A percentile compares a stretch with the other conserved stretches of the same genome.
These are phyloP conservation scores for Hemisphaericaspora xylanilytica DNA, from an alignment of 1,139 yeast species.

Conservation along the genomic window DNA sequence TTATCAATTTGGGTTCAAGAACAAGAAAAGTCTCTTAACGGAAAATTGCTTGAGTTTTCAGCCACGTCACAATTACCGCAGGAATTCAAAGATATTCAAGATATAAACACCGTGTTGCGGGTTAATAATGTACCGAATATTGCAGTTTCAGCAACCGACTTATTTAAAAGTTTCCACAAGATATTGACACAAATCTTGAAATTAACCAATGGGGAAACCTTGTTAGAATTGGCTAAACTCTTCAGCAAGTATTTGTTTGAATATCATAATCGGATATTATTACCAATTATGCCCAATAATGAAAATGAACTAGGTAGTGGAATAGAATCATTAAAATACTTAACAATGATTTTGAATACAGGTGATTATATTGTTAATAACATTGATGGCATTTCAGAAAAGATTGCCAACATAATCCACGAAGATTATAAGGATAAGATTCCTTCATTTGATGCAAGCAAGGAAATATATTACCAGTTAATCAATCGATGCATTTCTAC, in stretches of 20 bases:
- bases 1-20: constrained; percentile 83
- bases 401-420: constrained; percentile 49
- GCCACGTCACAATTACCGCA: constrained; percentile 45
- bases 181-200: constrained; percentile 73
- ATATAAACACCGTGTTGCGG: constrained; percentile 33
- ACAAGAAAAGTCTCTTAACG: constrained; percentile 64
- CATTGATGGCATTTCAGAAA: constrained; percentile 70
- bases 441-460: constrained; percentile 51
- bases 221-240: constrained; percentile 59
- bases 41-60: constrained; percentile 61
- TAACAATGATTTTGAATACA: constrained; percentile 77
- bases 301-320: constrained; percentile 18
- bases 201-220: constrained; percentile 65
- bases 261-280: constrained; percentile 61
- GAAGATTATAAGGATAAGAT: constrained; percentile 31
- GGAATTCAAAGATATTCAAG: constrained; percentile 31
- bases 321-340: constrained; percentile 60
- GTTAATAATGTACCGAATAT: constrained; percentile 55
- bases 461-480: constrained; percentile 55
- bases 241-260: constrained; percentile 67
- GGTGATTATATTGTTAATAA: constrained; percentile 87
- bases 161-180: constrained; percentile 74
- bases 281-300: constrained; percentile 53
- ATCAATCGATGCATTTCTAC: constrained; percentile 58
- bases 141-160: constrained; percentile 79